These are phyloP conservation scores for Leptographium galeiforme DNA, from an alignment of 2,329 filamentous ascomycete species.

Conservation along the genomic window DNA sequence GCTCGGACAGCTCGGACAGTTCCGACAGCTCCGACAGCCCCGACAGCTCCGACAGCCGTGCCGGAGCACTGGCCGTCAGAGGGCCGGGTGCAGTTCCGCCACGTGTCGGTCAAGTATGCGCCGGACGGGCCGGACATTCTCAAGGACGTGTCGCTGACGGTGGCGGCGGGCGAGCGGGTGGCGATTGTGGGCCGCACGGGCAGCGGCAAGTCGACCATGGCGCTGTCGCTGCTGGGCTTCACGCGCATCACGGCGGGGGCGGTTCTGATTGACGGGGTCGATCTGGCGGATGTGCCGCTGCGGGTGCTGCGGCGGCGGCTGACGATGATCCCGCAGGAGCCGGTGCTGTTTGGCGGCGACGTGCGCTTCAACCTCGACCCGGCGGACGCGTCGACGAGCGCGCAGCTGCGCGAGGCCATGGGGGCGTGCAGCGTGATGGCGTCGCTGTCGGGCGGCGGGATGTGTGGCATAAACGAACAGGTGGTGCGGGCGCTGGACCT, in stretches of 20 bases:
- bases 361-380: slow-evolving; percentile 50
- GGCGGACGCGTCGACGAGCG: slow-evolving; percentile 39
- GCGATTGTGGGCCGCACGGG: slow-evolving; percentile 55
- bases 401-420: slow-evolving; percentile 43
- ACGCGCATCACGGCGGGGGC: slow-evolving; percentile 19
- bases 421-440: slow-evolving; percentile 48
- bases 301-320: slow-evolving; percentile 22
- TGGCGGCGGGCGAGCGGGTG: slow-evolving; percentile 44
- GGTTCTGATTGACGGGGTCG: slow-evolving; percentile 22
- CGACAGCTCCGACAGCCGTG: slow-evolving; percentile 1
- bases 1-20: no score
- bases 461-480: neutral
- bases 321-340: slow-evolving; percentile 26
- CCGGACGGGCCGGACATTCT: slow-evolving; percentile 17
- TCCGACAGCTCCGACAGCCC: no score
- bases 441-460: slow-evolving; percentile 20
- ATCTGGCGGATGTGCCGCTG: slow-evolving; percentile 20
- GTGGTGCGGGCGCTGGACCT: slow-evolving; percentile 19
- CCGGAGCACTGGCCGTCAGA: slow-evolving; percentile 15
- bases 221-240: slow-evolving; percentile 22
- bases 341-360: slow-evolving; percentile 20
- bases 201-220: slow-evolving; percentile 50
- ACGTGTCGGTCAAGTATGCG: slow-evolving; percentile 16
- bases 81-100: slow-evolving; percentile 16
- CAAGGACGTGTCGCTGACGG: slow-evolving; percentile 14